Evolutionary conservation across 2,329 filamentous ascomycete species (phyloP).

Genomic region (Paraconiothyrium sp.): DNA sequence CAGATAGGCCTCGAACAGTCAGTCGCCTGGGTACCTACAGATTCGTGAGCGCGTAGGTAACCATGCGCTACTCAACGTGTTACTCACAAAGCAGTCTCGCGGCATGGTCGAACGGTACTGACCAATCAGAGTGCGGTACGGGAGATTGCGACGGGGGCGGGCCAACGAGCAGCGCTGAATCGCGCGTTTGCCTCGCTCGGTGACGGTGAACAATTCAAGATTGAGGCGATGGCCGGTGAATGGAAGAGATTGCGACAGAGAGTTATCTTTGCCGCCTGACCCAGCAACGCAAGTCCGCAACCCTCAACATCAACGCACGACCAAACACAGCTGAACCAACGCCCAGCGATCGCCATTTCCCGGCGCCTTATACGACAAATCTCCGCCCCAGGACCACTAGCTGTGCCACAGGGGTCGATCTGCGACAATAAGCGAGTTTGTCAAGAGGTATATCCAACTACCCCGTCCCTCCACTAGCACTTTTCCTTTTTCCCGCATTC

Average conservation of each 20-base stretch:
- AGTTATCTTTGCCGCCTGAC: background rate
- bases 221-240: slow-evolving; percentile 7
- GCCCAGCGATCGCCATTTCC: background rate
- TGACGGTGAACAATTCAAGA: background rate
- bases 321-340: slow-evolving; percentile 5
- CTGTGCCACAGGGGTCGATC: slow-evolving; percentile 7
- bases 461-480: background rate
- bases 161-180: slow-evolving; percentile 6
- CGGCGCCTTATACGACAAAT: background rate
- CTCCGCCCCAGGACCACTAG: background rate
- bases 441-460: slow-evolving; percentile 12
- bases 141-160: slow-evolving; percentile 5
- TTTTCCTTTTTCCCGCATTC: background rate
- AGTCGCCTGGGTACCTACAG: slow-evolving; percentile 4
- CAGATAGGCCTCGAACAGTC: background rate
- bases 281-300: slow-evolving; percentile 4
- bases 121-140: slow-evolving; percentile 4
- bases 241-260: background rate
- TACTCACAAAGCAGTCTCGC: slow-evolving; percentile 1
- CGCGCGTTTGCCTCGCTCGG: slow-evolving; percentile 3
- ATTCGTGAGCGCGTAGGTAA: background rate
- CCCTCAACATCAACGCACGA: slow-evolving; percentile 3
- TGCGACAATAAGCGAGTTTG: background rate
- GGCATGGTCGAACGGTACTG: slow-evolving; percentile 5
- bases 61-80: slow-evolving; percentile 6